A percentile compares a stretch with the other conserved stretches of the same genome.
Evolutionary conservation across 257 asterid genomes (phyloP).

Genomic region (Rauvolfia tetraphylla): DNA sequence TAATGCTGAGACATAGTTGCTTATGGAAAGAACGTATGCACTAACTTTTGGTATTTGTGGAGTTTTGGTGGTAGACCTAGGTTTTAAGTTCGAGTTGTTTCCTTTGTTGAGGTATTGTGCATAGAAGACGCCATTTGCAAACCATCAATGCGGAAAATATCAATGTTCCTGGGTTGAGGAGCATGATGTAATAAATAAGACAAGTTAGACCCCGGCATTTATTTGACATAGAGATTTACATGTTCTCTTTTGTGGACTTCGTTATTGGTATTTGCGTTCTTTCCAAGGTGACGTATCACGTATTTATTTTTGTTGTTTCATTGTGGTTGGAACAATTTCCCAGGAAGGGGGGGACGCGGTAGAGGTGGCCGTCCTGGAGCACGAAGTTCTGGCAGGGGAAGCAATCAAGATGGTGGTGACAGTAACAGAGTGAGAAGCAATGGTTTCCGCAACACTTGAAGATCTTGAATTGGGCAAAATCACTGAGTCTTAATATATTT

Average conservation of each 20-base stretch:
- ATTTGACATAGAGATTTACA: neutral
- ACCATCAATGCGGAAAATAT: neutral
- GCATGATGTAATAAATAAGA: neutral
- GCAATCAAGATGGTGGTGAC: slow-evolving; percentile 27
- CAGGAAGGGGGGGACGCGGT: slow-evolving; percentile 70
- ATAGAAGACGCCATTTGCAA: neutral
- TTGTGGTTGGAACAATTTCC: slow-evolving; percentile 8
- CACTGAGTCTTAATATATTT: neutral
- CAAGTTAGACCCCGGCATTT: too few species aligned
- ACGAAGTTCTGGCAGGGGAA: slow-evolving; percentile 47
- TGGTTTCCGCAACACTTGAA: slow-evolving; percentile 37
- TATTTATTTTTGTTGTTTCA: neutral
- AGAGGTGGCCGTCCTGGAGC: slow-evolving; percentile 53
- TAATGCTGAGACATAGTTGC: too few species aligned
- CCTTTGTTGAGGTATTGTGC: too few species aligned
- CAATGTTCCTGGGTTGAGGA: neutral
- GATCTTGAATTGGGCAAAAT: neutral
- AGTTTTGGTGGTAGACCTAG: neutral
- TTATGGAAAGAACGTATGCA: too few species aligned
- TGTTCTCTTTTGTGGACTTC: neutral
- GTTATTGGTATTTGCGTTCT: too few species aligned
- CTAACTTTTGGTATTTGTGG: neutral
- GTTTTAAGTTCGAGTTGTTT: too few species aligned
- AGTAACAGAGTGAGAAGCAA: slow-evolving; percentile 25
- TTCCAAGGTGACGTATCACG: too few species aligned